Evolutionary conservation across 805 yeast genomes (phyloP).

Genomic region (Yarrowia hollandica): DNA sequence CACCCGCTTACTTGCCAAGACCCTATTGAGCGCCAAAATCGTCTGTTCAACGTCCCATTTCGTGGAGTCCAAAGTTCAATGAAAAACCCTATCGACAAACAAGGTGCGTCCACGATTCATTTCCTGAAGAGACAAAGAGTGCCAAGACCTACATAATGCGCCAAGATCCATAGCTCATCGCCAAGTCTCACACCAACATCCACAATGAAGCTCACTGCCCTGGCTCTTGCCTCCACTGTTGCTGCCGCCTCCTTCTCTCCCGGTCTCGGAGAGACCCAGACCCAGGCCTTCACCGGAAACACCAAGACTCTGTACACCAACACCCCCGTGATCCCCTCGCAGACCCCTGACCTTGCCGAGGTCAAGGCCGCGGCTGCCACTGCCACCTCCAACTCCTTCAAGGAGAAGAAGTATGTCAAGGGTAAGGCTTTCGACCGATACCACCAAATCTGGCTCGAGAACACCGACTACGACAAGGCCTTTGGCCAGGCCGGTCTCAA

Average conservation of each 20-base stretch:
- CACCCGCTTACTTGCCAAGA: too few species aligned
- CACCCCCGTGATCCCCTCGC: slow-evolving; percentile 2
- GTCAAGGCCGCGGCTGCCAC: slow-evolving; percentile 40
- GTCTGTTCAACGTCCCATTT: too few species aligned
- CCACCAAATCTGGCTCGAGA: slow-evolving; percentile 52
- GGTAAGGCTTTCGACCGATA: slow-evolving; percentile 49
- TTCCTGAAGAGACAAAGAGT: background rate
- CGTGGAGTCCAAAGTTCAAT: background rate
- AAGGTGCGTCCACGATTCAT: background rate
- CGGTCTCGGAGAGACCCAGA: slow-evolving; percentile 11
- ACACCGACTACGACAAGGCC: slow-evolving; percentile 54
- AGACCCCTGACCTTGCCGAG: slow-evolving; percentile 41
- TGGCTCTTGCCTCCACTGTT: background rate
- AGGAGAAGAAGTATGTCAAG: slow-evolving; percentile 42
- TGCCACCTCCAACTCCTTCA: slow-evolving; percentile 39
- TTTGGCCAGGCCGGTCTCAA: slow-evolving; percentile 47
- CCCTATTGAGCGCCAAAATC: too few species aligned
- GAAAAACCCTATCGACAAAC: background rate
- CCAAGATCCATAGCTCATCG: slow-evolving; percentile 11
- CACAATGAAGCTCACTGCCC: background rate
- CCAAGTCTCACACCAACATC: background rate
- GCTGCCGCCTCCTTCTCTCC: slow-evolving; percentile 10
- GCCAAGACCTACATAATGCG: slow-evolving; percentile 26
- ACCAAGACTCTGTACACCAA: slow-evolving; percentile 15
- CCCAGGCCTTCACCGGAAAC: slow-evolving; percentile 9